Evolutionary conservation across 148 eudicot genomes (phyloP), one percentile per base, ranked within the genome.

Genomic region (Vaccinium vitisidaea): DNA sequence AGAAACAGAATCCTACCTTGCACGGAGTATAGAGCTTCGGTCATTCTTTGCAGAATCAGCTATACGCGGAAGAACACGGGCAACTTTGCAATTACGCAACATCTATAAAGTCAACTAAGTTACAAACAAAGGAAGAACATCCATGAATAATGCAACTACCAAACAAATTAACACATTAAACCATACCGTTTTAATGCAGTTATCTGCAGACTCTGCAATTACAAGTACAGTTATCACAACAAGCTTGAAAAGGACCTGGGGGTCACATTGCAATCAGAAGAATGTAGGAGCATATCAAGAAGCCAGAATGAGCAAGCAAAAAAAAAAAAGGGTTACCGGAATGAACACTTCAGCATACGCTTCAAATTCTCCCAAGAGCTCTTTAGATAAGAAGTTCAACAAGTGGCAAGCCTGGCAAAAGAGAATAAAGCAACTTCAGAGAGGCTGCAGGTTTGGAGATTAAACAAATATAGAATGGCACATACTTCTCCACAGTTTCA

Each of bases 161-260:
- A 11, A 69, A 39, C 84, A 30, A 9, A 1, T 25, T 3, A 59
- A 48, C 23, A n/a, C 9, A 12, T 39, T 27, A 85, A 75, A 80
- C 39, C 75, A 78, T 94, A 97, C 99, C 95, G 98, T 97, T 88
- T 97, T 97, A 73, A 97, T 97, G 93, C 99, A 97, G 89, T 95
- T 97, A 91, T 97, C 98, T 18, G 99, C 98, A 84, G 99, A 97
- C 90, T 97, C 99, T 59, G 95, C 95, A 88, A 97, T 97, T 80
- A 97, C 99, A 70, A 97, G 98, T 73, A 97, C 99, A 32, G 99
- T 97, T 91, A 97, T 97, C 87, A 97, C 99, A 87, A 97, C 98
- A 90, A 97, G 99, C 92, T 97, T 97, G 91, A 97, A 97, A 79
- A 97, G 96, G 63, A 88, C 93, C 99, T 97, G 90, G 79, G 87